Evolutionary conservation across 2,329 filamentous ascomycete species (phyloP).

Genomic region (Pseudocercospora eumusae): DNA sequence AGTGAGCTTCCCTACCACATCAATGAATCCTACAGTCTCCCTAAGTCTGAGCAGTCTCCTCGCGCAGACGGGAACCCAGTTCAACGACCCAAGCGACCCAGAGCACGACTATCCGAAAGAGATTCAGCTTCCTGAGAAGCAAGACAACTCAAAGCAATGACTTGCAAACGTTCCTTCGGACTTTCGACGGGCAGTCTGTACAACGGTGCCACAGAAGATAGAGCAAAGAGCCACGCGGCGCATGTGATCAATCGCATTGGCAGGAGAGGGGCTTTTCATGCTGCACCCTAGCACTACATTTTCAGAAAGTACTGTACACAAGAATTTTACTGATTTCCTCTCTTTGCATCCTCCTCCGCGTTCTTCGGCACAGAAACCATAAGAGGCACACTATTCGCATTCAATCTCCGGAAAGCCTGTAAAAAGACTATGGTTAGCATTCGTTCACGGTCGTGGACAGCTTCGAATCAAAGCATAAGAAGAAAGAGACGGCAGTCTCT

Average conservation of each 20-base stretch:
- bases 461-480: not conserved
- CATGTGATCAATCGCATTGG: too few species aligned
- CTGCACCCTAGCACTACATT: too few species aligned
- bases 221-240: not conserved
- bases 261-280: too few species aligned
- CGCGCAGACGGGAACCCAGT: not conserved
- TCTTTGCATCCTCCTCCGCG: constrained; percentile 54
- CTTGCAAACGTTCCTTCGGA: not conserved
- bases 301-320: not conserved
- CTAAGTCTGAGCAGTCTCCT: not conserved
- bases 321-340: constrained; percentile 44
- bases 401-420: constrained; percentile 56
- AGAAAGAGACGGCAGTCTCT: constrained; percentile 26
- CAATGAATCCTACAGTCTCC: not conserved
- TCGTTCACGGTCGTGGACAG: not conserved
- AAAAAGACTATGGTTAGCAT: constrained; percentile 36
- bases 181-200: too few species aligned
- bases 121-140: not conserved
- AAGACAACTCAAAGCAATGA: not conserved
- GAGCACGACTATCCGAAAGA: not conserved
- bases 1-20: not conserved
- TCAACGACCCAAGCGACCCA: not conserved
- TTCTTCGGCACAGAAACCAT: constrained; percentile 57
- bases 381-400: constrained; percentile 54
- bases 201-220: not conserved